Base-by-base conservation (phyloP, 345 rosid genomes). In the Aurinia saxatilis region DNA sequence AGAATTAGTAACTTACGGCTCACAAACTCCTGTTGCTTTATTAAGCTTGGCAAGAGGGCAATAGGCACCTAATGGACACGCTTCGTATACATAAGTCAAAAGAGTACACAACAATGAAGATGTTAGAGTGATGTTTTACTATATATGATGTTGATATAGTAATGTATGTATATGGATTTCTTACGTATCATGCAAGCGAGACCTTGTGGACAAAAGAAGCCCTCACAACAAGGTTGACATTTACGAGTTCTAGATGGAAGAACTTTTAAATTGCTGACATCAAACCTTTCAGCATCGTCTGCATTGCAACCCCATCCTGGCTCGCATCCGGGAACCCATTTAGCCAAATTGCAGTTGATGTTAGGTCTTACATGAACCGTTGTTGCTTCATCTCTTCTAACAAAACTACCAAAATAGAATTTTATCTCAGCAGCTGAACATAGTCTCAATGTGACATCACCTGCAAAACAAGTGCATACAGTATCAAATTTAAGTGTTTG, bases 121-220 rank as follows among this genome's bases (percentile, higher is more conserved):
- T 63, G 69, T 63, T 56, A 71, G 70, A 17, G 17, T 50, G 8
- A 57, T 7, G 1, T 16, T 40, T 54, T 27, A 7, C 4, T 55
- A 31, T 1, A 27, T 16, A 5, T 11, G 52, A 45, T 57, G 18
- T 25, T 36, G 18, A 5, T 25, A 29, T 15, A 12, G 16, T 10
- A 18, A 30, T n/a, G 46, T 40, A 2, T 10, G 7, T 27, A 8
- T 21, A 1, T 30, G 36, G 44, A 58, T 30, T 39, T 74, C 97
- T 84, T 79, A 91, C 96, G 91, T 56, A 91, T 87, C 98, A 91
- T 91, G 81, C 98, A 91, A 73, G 96, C 84, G 27, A 91, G 83
- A 46, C 96, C 95, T 50, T 72, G 84, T 35, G 98, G 96, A 75
- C 98, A 91, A 77, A 91, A 91, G 79, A 91, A 91, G n/a, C 98